These are phyloP conservation scores for Penicillium corylophilum DNA, from an alignment of 2,329 filamentous ascomycete species.

Conservation along the genomic window DNA sequence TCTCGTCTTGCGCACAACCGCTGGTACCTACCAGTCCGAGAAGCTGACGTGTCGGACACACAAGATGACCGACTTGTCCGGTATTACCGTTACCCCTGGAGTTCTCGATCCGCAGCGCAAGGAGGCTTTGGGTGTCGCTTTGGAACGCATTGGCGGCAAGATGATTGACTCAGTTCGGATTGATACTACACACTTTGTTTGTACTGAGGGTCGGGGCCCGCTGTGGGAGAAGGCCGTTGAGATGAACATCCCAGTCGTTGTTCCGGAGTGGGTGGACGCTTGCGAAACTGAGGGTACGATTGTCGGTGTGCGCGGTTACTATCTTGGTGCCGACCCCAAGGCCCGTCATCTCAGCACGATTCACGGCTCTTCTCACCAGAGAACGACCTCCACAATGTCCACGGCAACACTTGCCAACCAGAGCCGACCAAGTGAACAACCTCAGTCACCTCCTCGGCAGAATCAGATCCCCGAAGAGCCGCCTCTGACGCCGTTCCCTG, in stretches of 20 bases:
- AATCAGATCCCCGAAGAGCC: conserved; percentile 27
- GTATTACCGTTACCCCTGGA: conserved; percentile 91
- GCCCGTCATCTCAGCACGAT: conserved; percentile 51
- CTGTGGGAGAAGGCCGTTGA: conserved; percentile 96
- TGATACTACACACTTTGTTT: conserved; percentile 98
- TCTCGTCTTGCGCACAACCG: conserved; percentile 83
- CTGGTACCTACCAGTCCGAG: conserved; percentile 81
- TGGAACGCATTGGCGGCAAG: conserved; percentile 89
- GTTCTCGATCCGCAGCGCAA: conserved; percentile 71
- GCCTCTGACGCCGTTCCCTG: conserved; percentile 37
- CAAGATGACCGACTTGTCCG: conserved; percentile 97
- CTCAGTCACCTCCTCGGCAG: conserved; percentile 21
- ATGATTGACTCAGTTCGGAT: conserved; percentile 87
- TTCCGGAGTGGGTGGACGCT: conserved; percentile 96
- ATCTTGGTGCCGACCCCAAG: conserved; percentile 79
- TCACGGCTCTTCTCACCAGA: conserved; percentile 34
- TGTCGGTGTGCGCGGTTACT: conserved; percentile 91
- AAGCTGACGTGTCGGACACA: conserved; percentile 85
- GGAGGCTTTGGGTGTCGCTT: conserved; percentile 70
- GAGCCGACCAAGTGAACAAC: conserved; percentile 24
- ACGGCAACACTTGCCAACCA: conserved; percentile 26
- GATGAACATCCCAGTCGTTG: conserved; percentile 95
- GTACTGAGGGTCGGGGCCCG: conserved; percentile 83
- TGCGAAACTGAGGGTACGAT: conserved; percentile 92
- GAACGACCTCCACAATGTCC: conserved; percentile 31